Percentiles rank a stretch among this genome's conserved stretches.
phyloP scores from a whole-genome alignment of 2,329 filamentous ascomycete species.

The Trichoderma sp. region DNA sequence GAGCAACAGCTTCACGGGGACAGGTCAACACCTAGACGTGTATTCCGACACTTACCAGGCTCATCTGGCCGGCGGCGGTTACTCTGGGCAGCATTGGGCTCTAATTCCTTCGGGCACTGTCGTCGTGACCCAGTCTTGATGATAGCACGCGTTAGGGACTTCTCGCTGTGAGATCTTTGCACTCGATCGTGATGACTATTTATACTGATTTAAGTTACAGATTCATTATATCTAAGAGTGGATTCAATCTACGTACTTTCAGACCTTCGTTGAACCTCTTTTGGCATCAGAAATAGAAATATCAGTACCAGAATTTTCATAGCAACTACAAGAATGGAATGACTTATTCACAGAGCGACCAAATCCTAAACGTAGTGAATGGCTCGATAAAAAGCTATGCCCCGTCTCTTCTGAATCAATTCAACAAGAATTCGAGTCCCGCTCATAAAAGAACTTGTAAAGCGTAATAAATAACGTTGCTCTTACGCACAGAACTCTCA shows the following conservation, averaged over 20 bases:
- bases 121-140: not conserved
- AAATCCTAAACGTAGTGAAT: not conserved
- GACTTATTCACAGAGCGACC: not conserved
- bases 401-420: too few relatives aligned
- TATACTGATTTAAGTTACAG: not conserved
- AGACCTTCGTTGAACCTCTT: not conserved
- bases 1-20: slow-evolving; percentile 4
- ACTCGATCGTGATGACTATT: not conserved
- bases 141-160: not conserved
- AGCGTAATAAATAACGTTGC: not conserved
- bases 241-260: fast-evolving
- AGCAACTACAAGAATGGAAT: too few relatives aligned
- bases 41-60: not conserved
- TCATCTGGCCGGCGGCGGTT: not conserved
- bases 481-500: not conserved
- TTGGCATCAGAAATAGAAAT: not conserved
- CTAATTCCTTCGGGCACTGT: not conserved
- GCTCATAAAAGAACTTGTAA: not conserved
- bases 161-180: not conserved
- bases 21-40: not conserved
- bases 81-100: not conserved
- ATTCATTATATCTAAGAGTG: fast-evolving
- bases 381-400: too few relatives aligned
- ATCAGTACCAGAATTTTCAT: too few relatives aligned
- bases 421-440: too few relatives aligned